Percentiles rank a stretch among this genome's conserved stretches.
Evolutionary conservation across 2,329 filamentous ascomycete species (phyloP).

Genomic region (Xylaria sp.): DNA sequence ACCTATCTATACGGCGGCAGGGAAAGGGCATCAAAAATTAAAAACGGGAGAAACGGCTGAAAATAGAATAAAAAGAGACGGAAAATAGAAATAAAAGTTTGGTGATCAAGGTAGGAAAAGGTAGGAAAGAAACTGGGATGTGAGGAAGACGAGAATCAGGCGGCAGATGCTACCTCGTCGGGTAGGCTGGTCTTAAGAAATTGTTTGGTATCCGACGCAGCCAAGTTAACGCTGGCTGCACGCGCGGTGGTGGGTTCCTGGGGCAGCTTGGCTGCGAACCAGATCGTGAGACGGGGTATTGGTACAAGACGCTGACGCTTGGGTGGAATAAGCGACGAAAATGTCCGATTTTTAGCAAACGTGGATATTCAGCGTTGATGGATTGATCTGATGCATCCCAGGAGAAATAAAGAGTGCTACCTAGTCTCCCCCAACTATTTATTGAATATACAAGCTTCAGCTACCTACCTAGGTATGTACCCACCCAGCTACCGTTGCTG

Average conservation of each 20-base stretch:
- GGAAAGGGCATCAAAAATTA: conserved; percentile 8
- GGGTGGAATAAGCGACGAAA: conserved; percentile 5
- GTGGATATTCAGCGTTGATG: background rate
- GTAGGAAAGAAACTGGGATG: conserved; percentile 4
- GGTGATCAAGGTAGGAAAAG: conserved; percentile 2
- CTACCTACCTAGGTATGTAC: background rate
- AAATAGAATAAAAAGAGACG: conserved; percentile 15
- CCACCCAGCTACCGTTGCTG: too few relatives aligned
- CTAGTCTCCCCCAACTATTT: too few relatives aligned
- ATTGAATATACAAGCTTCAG: background rate
- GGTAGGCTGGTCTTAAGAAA: background rate
- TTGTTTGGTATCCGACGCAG: conserved; percentile 7
- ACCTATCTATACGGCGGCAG: background rate
- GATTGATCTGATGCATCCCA: background rate
- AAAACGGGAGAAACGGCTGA: background rate
- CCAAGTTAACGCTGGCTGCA: conserved; percentile 26
- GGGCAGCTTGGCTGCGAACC: conserved; percentile 16
- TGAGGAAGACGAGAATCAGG: conserved; percentile 7
- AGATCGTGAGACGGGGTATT: conserved; percentile 5
- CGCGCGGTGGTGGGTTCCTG: conserved; percentile 21
- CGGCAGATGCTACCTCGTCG: conserved; percentile 14
- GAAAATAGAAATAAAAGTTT: conserved; percentile 1
- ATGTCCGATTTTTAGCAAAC: background rate
- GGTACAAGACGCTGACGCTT: background rate
- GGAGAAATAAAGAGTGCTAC: background rate